Conservation (phyloP, 306 rosid species). For the Cicer bijugum region DNA sequence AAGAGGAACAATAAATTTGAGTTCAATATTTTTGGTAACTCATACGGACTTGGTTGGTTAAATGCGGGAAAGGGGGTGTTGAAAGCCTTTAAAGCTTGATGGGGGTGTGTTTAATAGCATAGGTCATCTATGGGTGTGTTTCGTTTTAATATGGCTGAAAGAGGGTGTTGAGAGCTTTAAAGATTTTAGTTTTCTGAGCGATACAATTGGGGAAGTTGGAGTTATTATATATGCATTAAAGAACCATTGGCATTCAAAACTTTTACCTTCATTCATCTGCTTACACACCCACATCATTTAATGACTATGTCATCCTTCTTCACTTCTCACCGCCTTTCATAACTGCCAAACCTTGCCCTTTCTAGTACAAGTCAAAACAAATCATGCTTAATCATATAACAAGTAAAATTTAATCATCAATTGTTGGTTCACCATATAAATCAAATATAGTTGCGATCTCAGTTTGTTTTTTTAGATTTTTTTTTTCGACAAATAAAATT, state of each 20-base stretch:
- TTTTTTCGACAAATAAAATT: no score
- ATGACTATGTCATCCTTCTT: constrained; percentile 53
- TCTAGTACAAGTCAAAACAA: background rate
- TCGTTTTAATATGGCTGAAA: constrained; percentile 56
- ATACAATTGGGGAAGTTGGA: constrained; percentile 71
- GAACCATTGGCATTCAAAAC: constrained; percentile 56
- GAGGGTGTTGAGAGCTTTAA: constrained; percentile 81
- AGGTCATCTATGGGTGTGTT: constrained; percentile 51
- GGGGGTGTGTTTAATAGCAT: constrained; percentile 53
- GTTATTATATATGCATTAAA: constrained; percentile 59
- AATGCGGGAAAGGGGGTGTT: constrained; percentile 50
- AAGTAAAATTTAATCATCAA: no score
- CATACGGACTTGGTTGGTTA: constrained; percentile 52
- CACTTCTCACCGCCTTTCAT: constrained; percentile 67
- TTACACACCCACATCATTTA: constrained; percentile 54
- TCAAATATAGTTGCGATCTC: no score
- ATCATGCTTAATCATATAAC: no score
- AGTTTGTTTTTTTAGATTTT: no score
- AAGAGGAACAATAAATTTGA: constrained; percentile 45
- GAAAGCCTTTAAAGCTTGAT: constrained; percentile 52
- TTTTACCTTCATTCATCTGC: constrained; percentile 72
- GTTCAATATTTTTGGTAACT: constrained; percentile 44
- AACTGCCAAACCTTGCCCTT: constrained; percentile 37
- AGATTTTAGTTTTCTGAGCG: constrained; percentile 54
- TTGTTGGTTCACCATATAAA: no score